phyloP scores from a whole-genome alignment of 345 rosid genomes.

The Camelina laxa region DNA sequence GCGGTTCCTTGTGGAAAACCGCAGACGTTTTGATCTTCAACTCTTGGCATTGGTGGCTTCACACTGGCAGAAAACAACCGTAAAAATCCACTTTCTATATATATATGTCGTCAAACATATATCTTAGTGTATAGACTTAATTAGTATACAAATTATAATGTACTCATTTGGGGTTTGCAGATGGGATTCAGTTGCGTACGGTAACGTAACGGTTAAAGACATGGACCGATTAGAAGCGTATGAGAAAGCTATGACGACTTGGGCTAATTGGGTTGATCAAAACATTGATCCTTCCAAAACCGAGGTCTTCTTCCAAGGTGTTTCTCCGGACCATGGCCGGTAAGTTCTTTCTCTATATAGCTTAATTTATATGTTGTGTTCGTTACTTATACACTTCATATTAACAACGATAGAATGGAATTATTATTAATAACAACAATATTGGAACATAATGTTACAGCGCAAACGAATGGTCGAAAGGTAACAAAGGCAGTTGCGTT shows the following conservation, averaged over 20 bases:
- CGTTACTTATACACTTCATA: neutral
- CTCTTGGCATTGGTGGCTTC: constrained; percentile 99
- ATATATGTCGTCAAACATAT: neutral
- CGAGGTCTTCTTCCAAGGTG: constrained; percentile 67
- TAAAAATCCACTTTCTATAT: constrained; percentile 29
- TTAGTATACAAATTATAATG: neutral
- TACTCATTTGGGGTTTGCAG: constrained; percentile 45
- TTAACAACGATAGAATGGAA: neutral
- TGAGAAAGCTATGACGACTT: constrained; percentile 65
- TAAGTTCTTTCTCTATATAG: constrained; percentile 36
- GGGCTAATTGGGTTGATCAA: constrained; percentile 70
- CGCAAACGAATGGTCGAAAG: constrained; percentile 62
- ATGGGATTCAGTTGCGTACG: constrained; percentile 60
- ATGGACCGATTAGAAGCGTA: constrained; percentile 66
- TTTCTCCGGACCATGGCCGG: constrained; percentile 72
- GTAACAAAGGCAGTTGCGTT: constrained; percentile 45
- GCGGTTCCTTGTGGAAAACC: constrained; percentile 59
- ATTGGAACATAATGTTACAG: constrained; percentile 39
- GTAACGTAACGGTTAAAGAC: constrained; percentile 47
- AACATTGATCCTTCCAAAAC: constrained; percentile 57
- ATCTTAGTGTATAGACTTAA: neutral
- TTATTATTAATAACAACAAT: neutral
- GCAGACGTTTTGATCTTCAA: constrained; percentile 68
- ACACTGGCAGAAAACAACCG: constrained; percentile 76
- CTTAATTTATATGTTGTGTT: neutral